phyloP scores from a whole-genome alignment of 2,329 filamentous ascomycete genomes.

The Diaporthe vexans region DNA sequence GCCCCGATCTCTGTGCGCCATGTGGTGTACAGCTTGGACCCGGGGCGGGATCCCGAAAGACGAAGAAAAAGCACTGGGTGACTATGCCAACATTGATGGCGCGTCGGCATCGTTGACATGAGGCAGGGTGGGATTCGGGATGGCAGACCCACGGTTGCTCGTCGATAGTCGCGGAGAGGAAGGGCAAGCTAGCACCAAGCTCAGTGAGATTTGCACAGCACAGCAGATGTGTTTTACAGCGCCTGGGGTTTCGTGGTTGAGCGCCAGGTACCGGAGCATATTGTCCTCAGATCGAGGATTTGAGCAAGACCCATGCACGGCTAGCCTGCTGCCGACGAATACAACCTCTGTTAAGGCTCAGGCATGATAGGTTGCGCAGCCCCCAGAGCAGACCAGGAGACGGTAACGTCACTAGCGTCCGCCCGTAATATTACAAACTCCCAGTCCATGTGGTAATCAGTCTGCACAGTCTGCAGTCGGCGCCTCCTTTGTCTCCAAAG shows the following conservation, averaged over 20 bases:
- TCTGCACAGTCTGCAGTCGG: neutral
- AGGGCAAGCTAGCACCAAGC: neutral
- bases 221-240: too few species aligned
- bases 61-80: neutral
- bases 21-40: neutral
- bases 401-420: slow-evolving; percentile 34
- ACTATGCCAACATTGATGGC: neutral
- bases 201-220: neutral
- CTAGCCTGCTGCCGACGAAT: slow-evolving; percentile 21
- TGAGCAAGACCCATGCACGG: slow-evolving; percentile 19
- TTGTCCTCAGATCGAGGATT: slow-evolving; percentile 22
- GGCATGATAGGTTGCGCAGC: slow-evolving; percentile 17
- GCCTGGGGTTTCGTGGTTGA: neutral
- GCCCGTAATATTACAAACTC: neutral
- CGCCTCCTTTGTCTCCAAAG: slow-evolving; percentile 24
- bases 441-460: neutral
- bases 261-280: slow-evolving; percentile 34
- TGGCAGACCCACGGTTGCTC: slow-evolving; percentile 15
- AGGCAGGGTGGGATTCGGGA: slow-evolving; percentile 20
- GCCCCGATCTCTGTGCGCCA: slow-evolving; percentile 4
- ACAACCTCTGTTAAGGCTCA: slow-evolving; percentile 18
- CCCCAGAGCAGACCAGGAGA: slow-evolving; percentile 7
- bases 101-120: slow-evolving; percentile 14
- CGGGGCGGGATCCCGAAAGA: neutral
- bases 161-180: neutral